These are phyloP conservation scores for Naganishia liquefaciens DNA, from an alignment of 1,284 basidiomycete species.

Conservation along the genomic window DNA sequence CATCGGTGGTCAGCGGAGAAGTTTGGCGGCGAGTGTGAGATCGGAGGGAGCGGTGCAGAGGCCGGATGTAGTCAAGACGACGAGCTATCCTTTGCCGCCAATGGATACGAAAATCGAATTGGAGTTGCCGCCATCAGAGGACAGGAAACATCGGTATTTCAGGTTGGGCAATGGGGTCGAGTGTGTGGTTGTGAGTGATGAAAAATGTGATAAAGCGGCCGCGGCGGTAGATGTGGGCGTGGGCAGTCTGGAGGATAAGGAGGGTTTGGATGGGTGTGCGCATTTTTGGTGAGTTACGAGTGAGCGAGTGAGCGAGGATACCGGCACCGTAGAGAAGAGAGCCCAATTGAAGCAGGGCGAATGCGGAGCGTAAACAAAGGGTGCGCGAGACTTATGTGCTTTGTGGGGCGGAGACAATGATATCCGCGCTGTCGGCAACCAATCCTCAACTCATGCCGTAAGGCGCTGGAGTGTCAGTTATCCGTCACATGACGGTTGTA, in stretches of 20 bases:
- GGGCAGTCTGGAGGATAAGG: slow-evolving; percentile 91
- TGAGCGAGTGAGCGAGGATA: slow-evolving; percentile 12
- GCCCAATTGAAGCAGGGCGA: neutral
- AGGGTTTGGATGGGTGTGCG: slow-evolving; percentile 59
- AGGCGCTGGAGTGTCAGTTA: too few species aligned
- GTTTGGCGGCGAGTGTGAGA: too few species aligned
- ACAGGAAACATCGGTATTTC: slow-evolving; percentile 76
- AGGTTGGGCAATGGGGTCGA: slow-evolving; percentile 83
- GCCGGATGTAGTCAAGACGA: neutral
- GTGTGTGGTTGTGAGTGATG: slow-evolving; percentile 81
- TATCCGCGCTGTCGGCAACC: too few species aligned
- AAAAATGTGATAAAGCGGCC: slow-evolving; percentile 87
- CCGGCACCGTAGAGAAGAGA: too few species aligned
- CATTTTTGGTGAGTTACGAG: slow-evolving; percentile 49
- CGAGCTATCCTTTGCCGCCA: neutral
- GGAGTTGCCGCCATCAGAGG: slow-evolving; percentile 64
- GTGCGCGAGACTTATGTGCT: slow-evolving; percentile 32
- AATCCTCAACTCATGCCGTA: too few species aligned
- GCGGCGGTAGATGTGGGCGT: slow-evolving; percentile 94
- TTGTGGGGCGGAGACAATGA: too few species aligned
- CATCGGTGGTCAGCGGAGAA: too few species aligned
- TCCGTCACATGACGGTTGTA: too few species aligned
- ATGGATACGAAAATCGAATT: slow-evolving; percentile 40
- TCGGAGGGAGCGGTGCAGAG: neutral
- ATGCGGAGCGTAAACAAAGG: slow-evolving; percentile 54